Evolutionary conservation across 345 rosid species (phyloP), one percentile per base, ranked within the genome.

Genomic region (Clausena lansium): DNA sequence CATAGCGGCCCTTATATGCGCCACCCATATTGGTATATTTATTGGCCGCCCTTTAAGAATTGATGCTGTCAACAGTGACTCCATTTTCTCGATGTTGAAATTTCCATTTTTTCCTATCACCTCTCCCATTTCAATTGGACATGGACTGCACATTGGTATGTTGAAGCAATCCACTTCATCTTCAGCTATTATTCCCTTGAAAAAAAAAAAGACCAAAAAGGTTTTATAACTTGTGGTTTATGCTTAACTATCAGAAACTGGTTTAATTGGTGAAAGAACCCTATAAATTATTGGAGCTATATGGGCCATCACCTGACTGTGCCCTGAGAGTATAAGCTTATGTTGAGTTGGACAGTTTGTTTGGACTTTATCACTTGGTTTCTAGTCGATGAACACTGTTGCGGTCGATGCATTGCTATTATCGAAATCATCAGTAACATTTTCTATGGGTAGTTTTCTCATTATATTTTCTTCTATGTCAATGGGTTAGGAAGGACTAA

Each of bases 141-240:
- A 45, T 6, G 84, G 2, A 55, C 58, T 7, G 50, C 82, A 89
- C 6, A 81, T 19, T 0, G 92, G 92, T 7, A 87, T 22, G 71
- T 85, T 89, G 75, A 87, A 89, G 0, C 80, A 70, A 59, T 85
- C 86, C 63, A 85, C 78, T 33, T 73, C 38, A 14, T 58, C 81
- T 80, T 85, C 85, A 15, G 78, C 79, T 25, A 89, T 67, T 27
- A 84, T 27, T n/a, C 86, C 87, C 86, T 83, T 57, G 13, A 30
- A 7, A 11, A 63, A 38, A 20, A 47, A 20, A 4, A 67, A 30
- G 32, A 30, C 32, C 32, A 30, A 45, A 45, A 41, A n/a, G n/a
- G 47, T 19, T 54, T 62, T 36, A 24, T 3, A 9, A 61, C 27
- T 28, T 41, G 33, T 39, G 14, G 39, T 74, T n/a, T 32, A 65